phyloP scores from a whole-genome alignment of 2,329 filamentous ascomycete species.

The Aspergillus texensis region DNA sequence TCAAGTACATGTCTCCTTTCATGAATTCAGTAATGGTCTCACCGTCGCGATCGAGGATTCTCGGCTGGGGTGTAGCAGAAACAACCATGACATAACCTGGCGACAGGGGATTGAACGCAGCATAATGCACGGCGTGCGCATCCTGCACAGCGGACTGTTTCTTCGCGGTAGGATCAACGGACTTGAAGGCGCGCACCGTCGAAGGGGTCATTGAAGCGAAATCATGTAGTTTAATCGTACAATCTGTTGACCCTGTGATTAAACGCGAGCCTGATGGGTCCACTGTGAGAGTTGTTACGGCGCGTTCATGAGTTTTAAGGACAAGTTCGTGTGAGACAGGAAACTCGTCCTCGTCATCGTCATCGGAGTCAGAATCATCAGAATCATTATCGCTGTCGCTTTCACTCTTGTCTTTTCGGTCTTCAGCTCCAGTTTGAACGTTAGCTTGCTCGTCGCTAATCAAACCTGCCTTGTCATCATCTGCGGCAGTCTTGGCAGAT shows the following conservation, averaged over 20 bases:
- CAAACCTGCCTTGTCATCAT: slow-evolving; percentile 29
- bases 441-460: slow-evolving; percentile 27
- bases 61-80: slow-evolving; percentile 85
- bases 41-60: slow-evolving; percentile 86
- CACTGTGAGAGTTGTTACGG: slow-evolving; percentile 80
- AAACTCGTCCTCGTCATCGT: slow-evolving; percentile 72
- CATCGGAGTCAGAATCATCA: slow-evolving; percentile 64
- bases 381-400: slow-evolving; percentile 58
- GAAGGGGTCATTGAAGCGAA: slow-evolving; percentile 95
- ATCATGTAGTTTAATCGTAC: slow-evolving; percentile 88
- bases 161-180: slow-evolving; percentile 79
- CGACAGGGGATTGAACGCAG: slow-evolving; percentile 81
- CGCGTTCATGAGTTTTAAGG: slow-evolving; percentile 86
- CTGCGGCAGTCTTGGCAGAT: slow-evolving; percentile 31
- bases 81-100: slow-evolving; percentile 83
- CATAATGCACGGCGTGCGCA: slow-evolving; percentile 83
- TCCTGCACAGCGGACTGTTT: slow-evolving; percentile 74
- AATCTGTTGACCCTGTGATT: slow-evolving; percentile 89
- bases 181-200: slow-evolving; percentile 90
- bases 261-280: slow-evolving; percentile 84
- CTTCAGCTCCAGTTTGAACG: slow-evolving; percentile 17
- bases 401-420: slow-evolving; percentile 47
- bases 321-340: slow-evolving; percentile 92
- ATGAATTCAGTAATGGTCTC: slow-evolving; percentile 84
- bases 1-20: slow-evolving; percentile 97